phyloP scores from a whole-genome alignment of 2,329 filamentous ascomycete species.

The Dendryphion nanum region DNA sequence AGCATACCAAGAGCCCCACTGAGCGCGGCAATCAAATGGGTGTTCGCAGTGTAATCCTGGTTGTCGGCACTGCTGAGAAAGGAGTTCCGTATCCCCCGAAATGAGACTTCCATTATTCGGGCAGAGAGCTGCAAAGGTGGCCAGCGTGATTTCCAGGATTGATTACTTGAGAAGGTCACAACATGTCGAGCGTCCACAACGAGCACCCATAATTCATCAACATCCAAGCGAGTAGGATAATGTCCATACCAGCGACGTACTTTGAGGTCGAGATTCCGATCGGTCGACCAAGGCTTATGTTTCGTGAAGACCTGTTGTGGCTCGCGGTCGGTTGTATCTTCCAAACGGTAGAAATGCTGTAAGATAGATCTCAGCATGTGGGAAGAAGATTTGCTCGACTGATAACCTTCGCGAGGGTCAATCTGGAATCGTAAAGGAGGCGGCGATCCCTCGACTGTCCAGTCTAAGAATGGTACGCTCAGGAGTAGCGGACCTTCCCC shows the following conservation, averaged over 20 bases:
- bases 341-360: slow-evolving; percentile 44
- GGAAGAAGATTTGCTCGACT: slow-evolving; percentile 37
- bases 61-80: slow-evolving; percentile 32
- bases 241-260: slow-evolving; percentile 45
- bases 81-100: slow-evolving; percentile 41
- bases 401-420: slow-evolving; percentile 42
- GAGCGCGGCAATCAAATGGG: slow-evolving; percentile 38
- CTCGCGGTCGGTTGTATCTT: slow-evolving; percentile 45
- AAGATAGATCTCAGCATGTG: slow-evolving; percentile 43
- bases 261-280: slow-evolving; percentile 43
- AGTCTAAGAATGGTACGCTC: slow-evolving; percentile 44
- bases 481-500: slow-evolving; percentile 37
- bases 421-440: slow-evolving; percentile 44
- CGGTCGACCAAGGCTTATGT: slow-evolving; percentile 44
- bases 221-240: slow-evolving; percentile 42
- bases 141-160: slow-evolving; percentile 46
- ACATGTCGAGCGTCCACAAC: slow-evolving; percentile 41
- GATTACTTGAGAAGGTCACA: slow-evolving; percentile 44
- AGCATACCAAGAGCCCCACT: slow-evolving; percentile 44
- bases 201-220: slow-evolving; percentile 46
- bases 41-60: slow-evolving; percentile 39
- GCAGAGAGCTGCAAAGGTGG: slow-evolving; percentile 42
- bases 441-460: slow-evolving; percentile 38
- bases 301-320: slow-evolving; percentile 36
- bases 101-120: slow-evolving; percentile 42